phyloP scores from a whole-genome alignment of 352 stramenopile species.

The Globisporangium recalcitrans region DNA sequence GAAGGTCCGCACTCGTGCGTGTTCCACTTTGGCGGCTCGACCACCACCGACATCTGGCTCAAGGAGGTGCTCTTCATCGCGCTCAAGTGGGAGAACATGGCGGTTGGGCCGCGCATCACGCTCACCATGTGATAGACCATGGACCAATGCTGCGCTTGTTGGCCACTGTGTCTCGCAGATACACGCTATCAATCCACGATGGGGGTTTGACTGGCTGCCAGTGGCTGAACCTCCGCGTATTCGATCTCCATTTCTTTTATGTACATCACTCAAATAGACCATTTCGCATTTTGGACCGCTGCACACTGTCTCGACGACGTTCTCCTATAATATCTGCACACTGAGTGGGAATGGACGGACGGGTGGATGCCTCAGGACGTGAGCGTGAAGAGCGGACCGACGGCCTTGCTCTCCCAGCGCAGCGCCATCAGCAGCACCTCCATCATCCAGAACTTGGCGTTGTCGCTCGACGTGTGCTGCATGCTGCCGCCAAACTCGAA shows the following conservation, averaged over 20 bases:
- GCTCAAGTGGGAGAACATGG: conserved; percentile 58
- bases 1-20: conserved; percentile 21
- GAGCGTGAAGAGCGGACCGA: conserved; percentile 12
- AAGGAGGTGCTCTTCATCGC: conserved; percentile 66
- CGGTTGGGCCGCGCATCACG: conserved; percentile 32
- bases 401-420: conserved; percentile 12
- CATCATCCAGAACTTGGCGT: conserved; percentile 19
- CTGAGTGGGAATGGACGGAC: background rate
- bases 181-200: background rate
- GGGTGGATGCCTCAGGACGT: background rate
- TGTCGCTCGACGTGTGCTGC: conserved; percentile 14
- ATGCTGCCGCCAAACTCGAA: conserved; percentile 21
- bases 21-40: conserved; percentile 60
- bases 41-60: conserved; percentile 49
- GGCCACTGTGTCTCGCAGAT: background rate
- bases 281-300: background rate
- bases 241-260: background rate
- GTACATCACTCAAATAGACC: background rate
- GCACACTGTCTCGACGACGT: no score
- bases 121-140: conserved; percentile 8
- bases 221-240: conserved; percentile 1
- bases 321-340: no score
- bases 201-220: background rate
- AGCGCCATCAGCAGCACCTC: conserved; percentile 18
- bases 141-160: no score